Evolutionary conservation across 2,329 filamentous ascomycete genomes (phyloP), one percentile per base, ranked within the genome.

Genomic region (Phialemoniopsis sp.): DNA sequence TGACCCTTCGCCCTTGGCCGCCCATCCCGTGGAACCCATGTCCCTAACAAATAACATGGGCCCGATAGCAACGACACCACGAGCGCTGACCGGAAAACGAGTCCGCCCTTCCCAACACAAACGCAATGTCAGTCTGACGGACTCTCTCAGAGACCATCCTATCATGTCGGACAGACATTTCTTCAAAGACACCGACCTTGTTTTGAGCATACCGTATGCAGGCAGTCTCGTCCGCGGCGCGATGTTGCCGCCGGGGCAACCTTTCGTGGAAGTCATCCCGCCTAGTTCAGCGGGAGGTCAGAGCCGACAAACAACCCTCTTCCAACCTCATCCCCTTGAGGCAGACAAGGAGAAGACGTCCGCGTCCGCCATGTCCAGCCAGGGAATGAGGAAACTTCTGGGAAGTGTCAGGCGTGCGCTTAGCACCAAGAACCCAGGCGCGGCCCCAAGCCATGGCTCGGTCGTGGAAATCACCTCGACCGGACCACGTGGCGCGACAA

Each of bases 181-280:
- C 3, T 68, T 70, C 46, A 76, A 74, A 46, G 76, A 76, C 16
- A 66, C 71, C 4, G 78, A 82, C 42, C 63, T 82, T 13, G 61
- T 81, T 13, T 72, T 83, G 46, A 72, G 81, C 9, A 68, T 82
- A 16, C 80, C 85, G 12, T 84, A 88, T 52, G 82, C 85, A 4
- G 89, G 90, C 9, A 91, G 86, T 47, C 76, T 98, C 29, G 90
- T 97, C 15, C 80, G 91, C 37, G 93, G 93, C 13, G 87, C 89
- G 42, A 58, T 95, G 6, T 78, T 94, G 45, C 87, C 89, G 13
- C 93, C 91, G 2, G 80, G 79, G 1, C 86, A 93, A 44, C 81
- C 90, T 0, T 89, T 87, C 56, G 85, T 96, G 31, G 81, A 90
- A 32, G 67, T 82, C 29, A 64, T 80, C 38, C 67, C 76, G 6